Evolutionary conservation across 2,329 filamentous ascomycete species (phyloP).

Genomic region (Massarina eburnea): DNA sequence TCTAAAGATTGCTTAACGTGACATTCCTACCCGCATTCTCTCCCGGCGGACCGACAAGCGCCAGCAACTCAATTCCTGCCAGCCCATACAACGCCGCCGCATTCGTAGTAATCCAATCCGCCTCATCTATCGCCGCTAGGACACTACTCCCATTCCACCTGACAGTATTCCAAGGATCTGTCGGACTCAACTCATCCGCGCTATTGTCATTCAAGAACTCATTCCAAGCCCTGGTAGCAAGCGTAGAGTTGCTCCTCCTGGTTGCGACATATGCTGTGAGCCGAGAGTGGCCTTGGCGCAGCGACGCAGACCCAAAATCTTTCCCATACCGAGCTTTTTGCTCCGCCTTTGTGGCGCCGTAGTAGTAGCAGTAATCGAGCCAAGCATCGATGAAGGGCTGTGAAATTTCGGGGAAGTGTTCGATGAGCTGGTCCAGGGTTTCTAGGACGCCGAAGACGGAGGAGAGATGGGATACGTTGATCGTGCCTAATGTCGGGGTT

Average conservation of each 20-base stretch:
- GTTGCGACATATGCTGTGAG: conserved; percentile 58
- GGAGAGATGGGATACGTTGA: conserved; percentile 58
- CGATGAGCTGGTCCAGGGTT: conserved; percentile 58
- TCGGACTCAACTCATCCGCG: conserved; percentile 37
- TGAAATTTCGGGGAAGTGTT: conserved; percentile 53
- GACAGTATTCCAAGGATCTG: conserved; percentile 49
- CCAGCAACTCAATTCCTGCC: conserved; percentile 59
- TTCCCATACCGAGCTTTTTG: conserved; percentile 57
- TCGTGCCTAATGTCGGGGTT: too few relatives aligned
- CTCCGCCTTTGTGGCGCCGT: conserved; percentile 52
- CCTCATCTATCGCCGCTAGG: conserved; percentile 56
- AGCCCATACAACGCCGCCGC: conserved; percentile 60
- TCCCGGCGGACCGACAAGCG: conserved; percentile 35
- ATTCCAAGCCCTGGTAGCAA: conserved; percentile 56
- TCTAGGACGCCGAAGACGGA: conserved; percentile 63
- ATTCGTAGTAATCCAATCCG: conserved; percentile 60
- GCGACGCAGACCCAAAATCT: conserved; percentile 48
- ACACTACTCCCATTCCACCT: conserved; percentile 49
- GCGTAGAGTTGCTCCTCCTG: conserved; percentile 48
- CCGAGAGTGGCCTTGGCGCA: conserved; percentile 61
- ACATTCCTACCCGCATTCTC: neutral
- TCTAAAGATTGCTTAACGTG: too few relatives aligned
- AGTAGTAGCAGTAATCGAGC: conserved; percentile 64
- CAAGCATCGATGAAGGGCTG: conserved; percentile 56
- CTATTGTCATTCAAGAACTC: conserved; percentile 52